Conservation (phyloP, 495 filamentous ascomycete genomes). For the Neurospora sp. region DNA sequence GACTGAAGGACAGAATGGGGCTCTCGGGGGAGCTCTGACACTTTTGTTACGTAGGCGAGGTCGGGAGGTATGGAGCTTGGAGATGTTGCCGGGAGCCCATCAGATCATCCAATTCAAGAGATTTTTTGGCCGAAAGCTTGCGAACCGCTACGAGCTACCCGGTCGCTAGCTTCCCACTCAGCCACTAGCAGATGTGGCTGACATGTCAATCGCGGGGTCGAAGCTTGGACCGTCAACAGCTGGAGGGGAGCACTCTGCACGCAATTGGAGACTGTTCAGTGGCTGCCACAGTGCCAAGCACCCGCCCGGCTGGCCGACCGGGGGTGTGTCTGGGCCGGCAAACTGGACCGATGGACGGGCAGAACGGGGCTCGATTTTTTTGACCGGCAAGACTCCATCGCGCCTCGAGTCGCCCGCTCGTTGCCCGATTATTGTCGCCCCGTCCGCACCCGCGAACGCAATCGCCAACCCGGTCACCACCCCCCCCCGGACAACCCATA, state of each 20-base stretch:
- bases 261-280: not conserved
- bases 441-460: not conserved
- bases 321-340: not conserved
- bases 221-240: not conserved
- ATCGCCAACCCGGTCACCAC: not conserved
- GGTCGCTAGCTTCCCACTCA: not conserved
- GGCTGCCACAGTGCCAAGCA: not conserved
- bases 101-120: conserved; percentile 2
- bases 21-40: not conserved
- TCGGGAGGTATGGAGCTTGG: not conserved
- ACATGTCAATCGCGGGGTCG: not conserved
- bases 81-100: not conserved
- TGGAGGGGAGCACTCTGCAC: not conserved
- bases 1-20: not conserved
- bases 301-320: not conserved
- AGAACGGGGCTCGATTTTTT: not conserved
- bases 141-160: not conserved
- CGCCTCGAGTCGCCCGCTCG: not conserved
- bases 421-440: not conserved
- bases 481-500: not conserved
- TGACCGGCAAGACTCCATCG: not conserved
- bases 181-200: not conserved
- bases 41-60: not conserved
- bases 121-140: not conserved
- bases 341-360: not conserved